phyloP scores from a whole-genome alignment of 2,329 filamentous ascomycete species.

The Penicillium griseofulvum region DNA sequence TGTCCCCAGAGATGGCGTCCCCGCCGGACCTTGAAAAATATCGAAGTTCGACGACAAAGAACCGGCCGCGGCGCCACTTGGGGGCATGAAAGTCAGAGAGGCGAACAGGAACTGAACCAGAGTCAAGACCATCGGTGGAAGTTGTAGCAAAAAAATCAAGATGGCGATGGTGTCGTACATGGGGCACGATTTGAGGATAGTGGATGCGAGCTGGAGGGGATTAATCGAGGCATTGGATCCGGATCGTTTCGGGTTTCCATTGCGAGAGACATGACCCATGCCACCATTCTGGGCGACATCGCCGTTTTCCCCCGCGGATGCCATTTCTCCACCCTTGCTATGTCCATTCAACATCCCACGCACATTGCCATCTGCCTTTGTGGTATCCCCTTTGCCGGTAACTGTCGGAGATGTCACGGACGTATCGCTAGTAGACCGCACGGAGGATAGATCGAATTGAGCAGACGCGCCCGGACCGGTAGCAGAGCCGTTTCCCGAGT shows the following conservation, averaged over 20 bases:
- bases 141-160: conserved; percentile 89
- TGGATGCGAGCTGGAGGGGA: conserved; percentile 73
- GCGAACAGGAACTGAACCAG: conserved; percentile 91
- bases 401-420: conserved; percentile 27
- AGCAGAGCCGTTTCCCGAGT: conserved; percentile 44
- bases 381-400: conserved; percentile 28
- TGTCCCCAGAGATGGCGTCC: conserved; percentile 80
- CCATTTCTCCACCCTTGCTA: conserved; percentile 37
- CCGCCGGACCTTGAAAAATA: conserved; percentile 83
- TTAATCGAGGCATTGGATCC: conserved; percentile 56
- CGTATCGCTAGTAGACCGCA: conserved; percentile 41
- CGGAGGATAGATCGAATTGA: conserved; percentile 41
- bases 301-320: conserved; percentile 35
- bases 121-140: conserved; percentile 83
- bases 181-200: conserved; percentile 84
- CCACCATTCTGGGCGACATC: conserved; percentile 31
- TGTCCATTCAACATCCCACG: conserved; percentile 37
- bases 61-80: conserved; percentile 72
- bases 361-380: conserved; percentile 37
- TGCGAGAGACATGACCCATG: conserved; percentile 30
- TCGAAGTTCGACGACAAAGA: conserved; percentile 78
- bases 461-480: conserved; percentile 35
- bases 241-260: conserved; percentile 37
- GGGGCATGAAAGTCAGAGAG: conserved; percentile 85
- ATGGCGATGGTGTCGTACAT: conserved; percentile 95